Percentiles rank a stretch among this genome's conserved stretches.
phyloP scores from a whole-genome alignment of 2,329 filamentous ascomycete species.

The Scopulariopsis brevicaulis region DNA sequence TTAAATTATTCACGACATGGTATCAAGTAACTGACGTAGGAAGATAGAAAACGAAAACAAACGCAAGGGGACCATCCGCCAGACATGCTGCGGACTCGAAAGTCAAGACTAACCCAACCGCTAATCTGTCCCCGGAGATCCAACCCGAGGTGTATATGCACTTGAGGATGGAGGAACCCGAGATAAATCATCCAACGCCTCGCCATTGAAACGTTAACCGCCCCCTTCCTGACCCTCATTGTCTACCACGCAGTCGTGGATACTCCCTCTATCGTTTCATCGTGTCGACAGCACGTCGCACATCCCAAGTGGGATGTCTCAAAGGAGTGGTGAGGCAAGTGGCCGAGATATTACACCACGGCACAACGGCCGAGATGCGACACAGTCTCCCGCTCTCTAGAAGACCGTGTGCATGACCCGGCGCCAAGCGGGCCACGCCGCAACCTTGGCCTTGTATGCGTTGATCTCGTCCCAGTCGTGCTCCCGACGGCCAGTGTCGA shows the following conservation, averaged over 20 bases:
- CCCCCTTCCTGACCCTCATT: neutral
- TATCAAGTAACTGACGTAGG: neutral
- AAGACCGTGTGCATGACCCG: conserved; percentile 24
- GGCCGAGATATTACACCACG: neutral
- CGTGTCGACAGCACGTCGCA: neutral
- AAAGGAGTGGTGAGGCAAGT: neutral
- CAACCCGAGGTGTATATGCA: neutral
- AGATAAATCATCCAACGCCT: neutral
- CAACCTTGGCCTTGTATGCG: conserved; percentile 35
- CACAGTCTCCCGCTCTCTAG: conserved; percentile 10
- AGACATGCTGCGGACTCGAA: neutral
- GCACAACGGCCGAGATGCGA: neutral
- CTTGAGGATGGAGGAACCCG: neutral
- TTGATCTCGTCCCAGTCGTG: conserved; percentile 56
- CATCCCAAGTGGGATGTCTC: neutral
- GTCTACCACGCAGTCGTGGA: neutral
- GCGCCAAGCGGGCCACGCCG: conserved; percentile 39
- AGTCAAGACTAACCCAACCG: neutral
- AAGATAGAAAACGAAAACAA: neutral
- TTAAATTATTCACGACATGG: neutral
- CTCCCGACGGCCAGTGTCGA: conserved; percentile 53
- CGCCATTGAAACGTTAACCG: neutral
- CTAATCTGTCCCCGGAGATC: neutral
- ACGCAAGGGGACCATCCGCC: neutral
- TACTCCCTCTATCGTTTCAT: neutral